phyloP scores from a whole-genome alignment of 768 basidiomycete genomes.

The Tylopilus plumbeoviolaceoides region DNA sequence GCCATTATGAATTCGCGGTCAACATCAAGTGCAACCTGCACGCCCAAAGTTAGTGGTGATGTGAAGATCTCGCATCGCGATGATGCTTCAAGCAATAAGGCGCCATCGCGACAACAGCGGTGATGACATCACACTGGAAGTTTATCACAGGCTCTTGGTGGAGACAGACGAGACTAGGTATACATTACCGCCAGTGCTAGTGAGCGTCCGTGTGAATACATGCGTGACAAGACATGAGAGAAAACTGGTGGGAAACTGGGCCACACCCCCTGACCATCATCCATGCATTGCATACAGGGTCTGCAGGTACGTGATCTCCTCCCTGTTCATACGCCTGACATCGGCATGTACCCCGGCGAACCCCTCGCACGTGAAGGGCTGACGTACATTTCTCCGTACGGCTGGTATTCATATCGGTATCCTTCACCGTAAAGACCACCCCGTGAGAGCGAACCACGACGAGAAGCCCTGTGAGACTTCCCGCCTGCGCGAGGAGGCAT shows the following conservation, averaged over 20 bases:
- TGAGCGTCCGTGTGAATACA: too few relatives aligned
- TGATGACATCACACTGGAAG: too few relatives aligned
- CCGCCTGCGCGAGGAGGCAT: conserved; percentile 1
- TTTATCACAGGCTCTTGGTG: too few relatives aligned
- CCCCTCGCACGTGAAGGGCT: conserved; percentile 6
- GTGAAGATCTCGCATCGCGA: too few relatives aligned
- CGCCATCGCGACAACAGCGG: too few relatives aligned
- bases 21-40: too few relatives aligned
- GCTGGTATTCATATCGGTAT: background rate
- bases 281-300: too few relatives aligned
- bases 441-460: background rate
- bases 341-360: background rate
- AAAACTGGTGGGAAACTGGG: background rate
- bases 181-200: too few relatives aligned
- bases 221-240: background rate
- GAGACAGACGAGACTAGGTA: too few relatives aligned
- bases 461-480: background rate
- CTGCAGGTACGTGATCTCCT: background rate
- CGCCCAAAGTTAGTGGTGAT: too few relatives aligned
- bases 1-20: background rate
- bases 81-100: too few relatives aligned
- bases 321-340: background rate
- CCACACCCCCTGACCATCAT: too few relatives aligned
- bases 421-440: background rate
- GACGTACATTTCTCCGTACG: background rate